phyloP scores from a whole-genome alignment of 2,329 filamentous ascomycete species.

The Bipolaris bicolor region DNA sequence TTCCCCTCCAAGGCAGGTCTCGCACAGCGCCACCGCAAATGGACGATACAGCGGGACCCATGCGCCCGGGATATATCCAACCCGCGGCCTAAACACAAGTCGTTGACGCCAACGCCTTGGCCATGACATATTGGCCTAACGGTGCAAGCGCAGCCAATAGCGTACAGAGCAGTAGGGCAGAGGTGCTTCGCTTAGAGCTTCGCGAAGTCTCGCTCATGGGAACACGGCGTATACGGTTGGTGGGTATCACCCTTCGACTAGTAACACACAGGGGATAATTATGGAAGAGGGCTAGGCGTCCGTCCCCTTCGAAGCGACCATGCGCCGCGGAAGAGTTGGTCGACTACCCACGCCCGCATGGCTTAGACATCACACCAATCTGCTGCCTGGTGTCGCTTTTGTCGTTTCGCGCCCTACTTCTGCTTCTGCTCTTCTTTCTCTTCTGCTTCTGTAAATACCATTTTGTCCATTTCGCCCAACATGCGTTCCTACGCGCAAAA shows the following conservation, averaged over 20 bases:
- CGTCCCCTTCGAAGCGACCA: constrained; percentile 1
- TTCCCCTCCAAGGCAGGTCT: not conserved
- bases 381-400: constrained; percentile 2
- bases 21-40: constrained; percentile 10
- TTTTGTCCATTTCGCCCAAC: not conserved
- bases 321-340: constrained; percentile 4
- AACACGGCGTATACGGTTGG: constrained; percentile 26
- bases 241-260: constrained; percentile 6
- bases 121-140: constrained; percentile 1
- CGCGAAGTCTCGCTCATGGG: constrained; percentile 1
- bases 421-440: not conserved
- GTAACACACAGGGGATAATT: constrained; percentile 6
- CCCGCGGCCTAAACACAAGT: constrained; percentile 2
- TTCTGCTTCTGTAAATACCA: not conserved
- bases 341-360: constrained; percentile 5
- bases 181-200: constrained; percentile 24
- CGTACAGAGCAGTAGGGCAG: not conserved
- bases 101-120: constrained; percentile 14
- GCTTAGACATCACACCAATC: constrained; percentile 6
- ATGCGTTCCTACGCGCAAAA: constrained; percentile 18
- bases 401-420: constrained; percentile 1
- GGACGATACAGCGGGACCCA: constrained; percentile 6
- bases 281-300: constrained; percentile 10
- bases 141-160: constrained; percentile 18
- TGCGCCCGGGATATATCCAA: constrained; percentile 1